Evolutionary conservation across 257 asterid species (phyloP).

Genomic region (Solanum gandarillasii): DNA sequence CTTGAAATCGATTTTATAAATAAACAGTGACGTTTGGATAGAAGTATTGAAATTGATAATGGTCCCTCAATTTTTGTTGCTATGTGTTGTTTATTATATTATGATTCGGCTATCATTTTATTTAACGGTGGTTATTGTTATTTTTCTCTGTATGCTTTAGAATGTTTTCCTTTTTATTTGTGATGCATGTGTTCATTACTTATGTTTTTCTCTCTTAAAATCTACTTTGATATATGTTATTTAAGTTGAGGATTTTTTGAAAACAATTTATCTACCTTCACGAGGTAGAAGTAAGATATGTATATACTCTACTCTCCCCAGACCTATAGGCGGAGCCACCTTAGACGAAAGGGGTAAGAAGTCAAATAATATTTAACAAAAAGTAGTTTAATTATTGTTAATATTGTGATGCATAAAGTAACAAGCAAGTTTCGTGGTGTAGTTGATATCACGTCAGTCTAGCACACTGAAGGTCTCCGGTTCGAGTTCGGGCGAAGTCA

Average conservation of each 20-base stretch:
- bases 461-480: constrained; percentile 90
- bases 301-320: background rate
- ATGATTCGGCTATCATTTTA: background rate
- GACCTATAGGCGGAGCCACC: background rate
- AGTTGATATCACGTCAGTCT: constrained; percentile 88
- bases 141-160: background rate
- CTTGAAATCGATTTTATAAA: too few species aligned
- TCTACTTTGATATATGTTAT: background rate
- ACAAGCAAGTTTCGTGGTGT: constrained; percentile 53
- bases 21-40: background rate
- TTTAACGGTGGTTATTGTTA: background rate
- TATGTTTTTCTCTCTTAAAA: background rate
- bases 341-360: background rate
- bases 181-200: background rate
- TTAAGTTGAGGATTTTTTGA: background rate
- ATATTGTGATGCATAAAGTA: background rate
- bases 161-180: too few species aligned
- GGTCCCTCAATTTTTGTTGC: background rate
- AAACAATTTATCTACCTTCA: too few species aligned
- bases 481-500: constrained; percentile 68
- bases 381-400: too few species aligned
- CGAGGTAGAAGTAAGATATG: too few species aligned
- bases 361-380: background rate
- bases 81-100: background rate
- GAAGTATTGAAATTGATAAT: background rate